Conservation (phyloP, 2,329 filamentous ascomycete genomes). For the Aspergillus brasiliensis region DNA sequence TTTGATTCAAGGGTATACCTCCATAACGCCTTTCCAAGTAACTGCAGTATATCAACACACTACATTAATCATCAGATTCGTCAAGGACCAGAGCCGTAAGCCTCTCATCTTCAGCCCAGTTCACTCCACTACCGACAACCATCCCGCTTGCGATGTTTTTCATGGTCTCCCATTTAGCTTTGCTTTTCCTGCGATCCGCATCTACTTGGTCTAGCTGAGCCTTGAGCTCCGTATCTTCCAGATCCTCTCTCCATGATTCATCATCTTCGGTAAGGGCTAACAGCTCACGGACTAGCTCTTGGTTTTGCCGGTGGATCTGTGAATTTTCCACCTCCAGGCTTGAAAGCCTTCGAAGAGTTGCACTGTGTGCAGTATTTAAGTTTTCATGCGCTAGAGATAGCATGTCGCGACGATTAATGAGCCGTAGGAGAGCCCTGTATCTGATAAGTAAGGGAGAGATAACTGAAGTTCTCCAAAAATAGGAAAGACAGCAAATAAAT, state of each 20-base stretch:
- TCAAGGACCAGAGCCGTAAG: constrained; percentile 73
- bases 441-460: constrained; percentile 18
- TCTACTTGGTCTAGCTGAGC: constrained; percentile 63
- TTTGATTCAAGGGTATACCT: constrained; percentile 8
- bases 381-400: constrained; percentile 65
- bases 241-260: constrained; percentile 53
- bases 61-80: constrained; percentile 56
- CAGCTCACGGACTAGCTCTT: constrained; percentile 63
- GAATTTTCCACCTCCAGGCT: constrained; percentile 62
- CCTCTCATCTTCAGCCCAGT: constrained; percentile 73
- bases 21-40: constrained; percentile 15
- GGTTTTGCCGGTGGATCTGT: constrained; percentile 61
- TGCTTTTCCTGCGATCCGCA: constrained; percentile 61
- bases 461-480: not conserved
- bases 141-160: constrained; percentile 78
- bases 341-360: constrained; percentile 56
- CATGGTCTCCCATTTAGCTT: constrained; percentile 70
- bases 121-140: constrained; percentile 77
- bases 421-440: constrained; percentile 65
- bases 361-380: constrained; percentile 57
- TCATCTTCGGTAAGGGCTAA: constrained; percentile 64
- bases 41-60: constrained; percentile 1
- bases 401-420: constrained; percentile 68
- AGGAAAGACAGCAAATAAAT: constrained; percentile 4
- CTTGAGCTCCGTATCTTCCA: constrained; percentile 55